Evolutionary conservation across 202 grass and related monocot species (phyloP).

Genomic region (Cymbopogon flexuosus): DNA sequence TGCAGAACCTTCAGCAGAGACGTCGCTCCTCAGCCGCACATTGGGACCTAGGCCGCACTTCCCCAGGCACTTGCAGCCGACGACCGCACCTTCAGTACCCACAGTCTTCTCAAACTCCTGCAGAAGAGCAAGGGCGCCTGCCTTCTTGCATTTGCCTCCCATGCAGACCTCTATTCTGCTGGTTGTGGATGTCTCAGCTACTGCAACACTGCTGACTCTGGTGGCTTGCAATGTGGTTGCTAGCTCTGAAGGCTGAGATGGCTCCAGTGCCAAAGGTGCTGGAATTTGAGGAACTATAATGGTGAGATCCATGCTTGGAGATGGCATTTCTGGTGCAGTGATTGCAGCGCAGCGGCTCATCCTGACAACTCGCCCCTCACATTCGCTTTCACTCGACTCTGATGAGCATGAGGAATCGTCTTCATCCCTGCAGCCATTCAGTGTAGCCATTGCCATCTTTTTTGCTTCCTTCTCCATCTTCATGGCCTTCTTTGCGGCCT

Average conservation of each 20-base stretch:
- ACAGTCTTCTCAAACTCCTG: conserved; percentile 52
- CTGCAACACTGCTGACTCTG: not conserved
- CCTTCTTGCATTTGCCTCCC: conserved; percentile 80
- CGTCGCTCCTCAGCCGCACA: conserved; percentile 22
- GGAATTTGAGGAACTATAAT: conserved; percentile 30
- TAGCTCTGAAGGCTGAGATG: not conserved
- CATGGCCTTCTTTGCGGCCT: conserved; percentile 34
- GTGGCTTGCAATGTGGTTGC: not conserved
- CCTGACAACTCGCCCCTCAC: conserved; percentile 23
- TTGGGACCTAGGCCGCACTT: conserved; percentile 72
- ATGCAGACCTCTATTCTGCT: conserved; percentile 78
- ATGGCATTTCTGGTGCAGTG: not conserved
- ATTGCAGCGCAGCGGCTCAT: conserved; percentile 40
- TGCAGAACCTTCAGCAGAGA: not conserved
- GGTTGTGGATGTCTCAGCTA: conserved; percentile 5
- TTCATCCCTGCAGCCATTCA: conserved; percentile 22
- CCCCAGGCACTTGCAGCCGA: conserved; percentile 85
- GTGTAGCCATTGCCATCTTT: conserved; percentile 24
- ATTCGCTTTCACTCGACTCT: conserved; percentile 61
- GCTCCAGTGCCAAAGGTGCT: not conserved
- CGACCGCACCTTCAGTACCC: not conserved
- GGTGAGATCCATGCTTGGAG: not conserved
- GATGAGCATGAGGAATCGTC: conserved; percentile 52
- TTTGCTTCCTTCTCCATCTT: conserved; percentile 51
- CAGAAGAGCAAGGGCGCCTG: conserved; percentile 50